Evolutionary conservation across 441 rosid genomes (phyloP).

Genomic region (Corymbia citriodora): DNA sequence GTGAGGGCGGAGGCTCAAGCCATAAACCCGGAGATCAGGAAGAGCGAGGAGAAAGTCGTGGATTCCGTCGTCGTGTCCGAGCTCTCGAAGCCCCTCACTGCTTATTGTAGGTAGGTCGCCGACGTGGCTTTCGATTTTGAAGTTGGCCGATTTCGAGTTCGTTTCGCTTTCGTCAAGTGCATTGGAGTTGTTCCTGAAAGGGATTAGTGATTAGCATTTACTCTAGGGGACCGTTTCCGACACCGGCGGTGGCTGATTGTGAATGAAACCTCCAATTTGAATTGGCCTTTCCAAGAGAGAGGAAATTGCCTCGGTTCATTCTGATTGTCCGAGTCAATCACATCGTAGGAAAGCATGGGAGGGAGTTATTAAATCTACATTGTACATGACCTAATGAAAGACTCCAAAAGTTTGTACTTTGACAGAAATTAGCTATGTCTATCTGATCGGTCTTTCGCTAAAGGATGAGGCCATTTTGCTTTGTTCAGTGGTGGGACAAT

Average conservation of each 20-base stretch:
- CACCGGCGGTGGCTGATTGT: not conserved
- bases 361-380: not conserved
- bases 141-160: not conserved
- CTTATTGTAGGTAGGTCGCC: slow-evolving; percentile 69
- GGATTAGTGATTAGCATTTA: not conserved
- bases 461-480: not conserved
- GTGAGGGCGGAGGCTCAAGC: slow-evolving; percentile 51
- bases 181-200: not conserved
- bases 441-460: not conserved
- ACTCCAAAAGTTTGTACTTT: not conserved
- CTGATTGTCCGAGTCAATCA: not conserved
- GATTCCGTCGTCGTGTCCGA: slow-evolving; percentile 66
- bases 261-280: not conserved
- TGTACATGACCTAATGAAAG: not conserved
- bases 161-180: not conserved
- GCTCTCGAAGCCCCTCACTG: slow-evolving; percentile 75
- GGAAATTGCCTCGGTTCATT: not conserved
- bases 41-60: slow-evolving; percentile 82
- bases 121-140: not conserved
- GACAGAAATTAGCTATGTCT: not conserved
- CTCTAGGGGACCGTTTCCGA: not conserved
- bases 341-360: not conserved
- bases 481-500: not conserved
- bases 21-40: slow-evolving; percentile 73
- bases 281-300: not conserved